phyloP scores from a whole-genome alignment of 768 basidiomycete species.

The Podaxis sp. region DNA sequence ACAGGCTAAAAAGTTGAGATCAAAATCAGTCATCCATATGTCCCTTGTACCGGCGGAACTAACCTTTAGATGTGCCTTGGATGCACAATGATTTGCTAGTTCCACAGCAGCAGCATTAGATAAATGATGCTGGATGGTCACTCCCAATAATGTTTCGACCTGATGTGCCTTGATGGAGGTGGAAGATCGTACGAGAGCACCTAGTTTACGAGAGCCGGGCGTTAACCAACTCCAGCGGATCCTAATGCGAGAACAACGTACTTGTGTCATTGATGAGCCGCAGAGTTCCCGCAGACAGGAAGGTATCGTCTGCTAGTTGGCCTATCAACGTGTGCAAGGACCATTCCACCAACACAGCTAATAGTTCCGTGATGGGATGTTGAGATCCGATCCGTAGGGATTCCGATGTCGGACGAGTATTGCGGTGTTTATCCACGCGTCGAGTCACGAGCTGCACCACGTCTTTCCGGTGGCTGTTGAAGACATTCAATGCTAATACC shows the following conservation, averaged over 20 bases:
- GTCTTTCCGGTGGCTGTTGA: not conserved
- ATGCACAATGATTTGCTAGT: conserved; percentile 42
- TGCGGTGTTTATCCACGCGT: not conserved
- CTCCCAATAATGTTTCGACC: conserved; percentile 70
- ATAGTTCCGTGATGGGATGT: not conserved
- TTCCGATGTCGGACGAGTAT: conserved; percentile 1
- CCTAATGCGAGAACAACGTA: conserved; percentile 7
- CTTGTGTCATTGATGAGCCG: not conserved
- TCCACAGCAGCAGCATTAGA: conserved; percentile 37
- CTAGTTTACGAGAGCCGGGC: conserved; percentile 22
- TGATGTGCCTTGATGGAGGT: conserved; percentile 51
- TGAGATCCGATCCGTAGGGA: conserved; percentile 1
- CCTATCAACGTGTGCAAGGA: conserved; percentile 8
- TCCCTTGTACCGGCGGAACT: conserved; percentile 15
- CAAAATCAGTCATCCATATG: conserved; percentile 5
- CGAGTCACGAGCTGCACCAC: not conserved
- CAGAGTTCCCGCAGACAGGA: not conserved
- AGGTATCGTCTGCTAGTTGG: not conserved
- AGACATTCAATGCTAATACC: not conserved
- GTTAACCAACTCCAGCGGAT: not conserved
- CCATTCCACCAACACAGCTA: not conserved
- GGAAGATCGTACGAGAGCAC: conserved; percentile 27
- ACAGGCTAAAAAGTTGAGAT: conserved; percentile 48
- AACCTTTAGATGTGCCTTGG: conserved; percentile 62
- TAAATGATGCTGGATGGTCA: conserved; percentile 62